Percentiles rank a stretch among this genome's conserved stretches.
These are phyloP conservation scores for Microbotryum saponariae DNA, from an alignment of 1,284 basidiomycete species.

Conservation along the genomic window DNA sequence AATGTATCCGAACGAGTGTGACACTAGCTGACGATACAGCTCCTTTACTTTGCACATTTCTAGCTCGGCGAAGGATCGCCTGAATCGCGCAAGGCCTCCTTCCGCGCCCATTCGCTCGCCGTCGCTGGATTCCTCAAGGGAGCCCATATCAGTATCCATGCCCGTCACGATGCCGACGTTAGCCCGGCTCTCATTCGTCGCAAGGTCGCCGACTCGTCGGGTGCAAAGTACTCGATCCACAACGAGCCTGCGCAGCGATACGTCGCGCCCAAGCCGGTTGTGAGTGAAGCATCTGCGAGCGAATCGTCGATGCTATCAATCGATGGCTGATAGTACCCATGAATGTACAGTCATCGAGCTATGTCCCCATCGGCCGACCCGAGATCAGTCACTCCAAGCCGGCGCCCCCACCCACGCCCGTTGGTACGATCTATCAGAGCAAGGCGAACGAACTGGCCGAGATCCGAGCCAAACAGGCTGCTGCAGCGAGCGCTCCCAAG, in stretches of 20 bases:
- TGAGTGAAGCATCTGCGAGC: conserved; percentile 1
- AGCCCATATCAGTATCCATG: conserved; percentile 78
- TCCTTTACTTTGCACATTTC: conserved; percentile 37
- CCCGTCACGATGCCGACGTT: conserved; percentile 83
- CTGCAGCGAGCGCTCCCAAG: conserved; percentile 31
- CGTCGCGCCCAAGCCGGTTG: conserved; percentile 36
- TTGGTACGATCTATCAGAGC: conserved; percentile 40
- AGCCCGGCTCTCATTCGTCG: conserved; percentile 70
- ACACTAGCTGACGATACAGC: neutral
- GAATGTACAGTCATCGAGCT: conserved; percentile 26
- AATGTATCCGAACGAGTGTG: no score
- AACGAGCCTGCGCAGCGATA: conserved; percentile 35
- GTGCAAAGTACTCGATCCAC: conserved; percentile 76
- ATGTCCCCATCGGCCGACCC: conserved; percentile 40
- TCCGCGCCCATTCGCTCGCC: conserved; percentile 73
- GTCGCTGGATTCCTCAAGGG: conserved; percentile 76
- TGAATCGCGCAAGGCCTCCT: conserved; percentile 82
- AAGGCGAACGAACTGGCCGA: conserved; percentile 39
- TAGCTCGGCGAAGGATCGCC: conserved; percentile 92
- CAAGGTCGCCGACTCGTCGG: conserved; percentile 79
- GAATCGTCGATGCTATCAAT: no score
- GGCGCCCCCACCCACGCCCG: conserved; percentile 23
- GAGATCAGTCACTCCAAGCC: conserved; percentile 34
- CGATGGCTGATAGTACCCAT: no score
- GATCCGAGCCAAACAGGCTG: conserved; percentile 27